Evolutionary conservation across 352 stramenopile genomes (phyloP).

Genomic region (Globisporangium mamillatum): DNA sequence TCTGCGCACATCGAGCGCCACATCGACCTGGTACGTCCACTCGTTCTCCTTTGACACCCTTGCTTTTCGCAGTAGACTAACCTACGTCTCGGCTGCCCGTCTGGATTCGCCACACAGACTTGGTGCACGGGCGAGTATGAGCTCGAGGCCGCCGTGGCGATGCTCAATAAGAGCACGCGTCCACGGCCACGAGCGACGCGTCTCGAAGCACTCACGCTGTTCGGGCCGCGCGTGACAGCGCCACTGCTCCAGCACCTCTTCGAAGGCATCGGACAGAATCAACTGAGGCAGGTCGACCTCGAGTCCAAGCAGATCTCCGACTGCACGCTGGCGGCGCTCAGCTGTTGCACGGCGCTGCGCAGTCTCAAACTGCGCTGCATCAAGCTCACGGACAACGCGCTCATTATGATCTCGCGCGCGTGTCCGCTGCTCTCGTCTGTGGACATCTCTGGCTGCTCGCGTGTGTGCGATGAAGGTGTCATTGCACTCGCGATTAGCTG

Average conservation of each 20-base stretch:
- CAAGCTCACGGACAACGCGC: conserved; percentile 58
- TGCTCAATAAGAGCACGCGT: conserved; percentile 20
- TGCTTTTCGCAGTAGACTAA: too few species aligned
- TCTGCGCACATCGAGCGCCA: conserved; percentile 49
- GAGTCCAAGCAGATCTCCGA: conserved; percentile 77
- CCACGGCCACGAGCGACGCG: conserved; percentile 22
- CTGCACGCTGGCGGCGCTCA: conserved; percentile 34
- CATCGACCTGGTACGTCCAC: conserved; percentile 52
- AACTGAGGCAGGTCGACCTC: conserved; percentile 49
- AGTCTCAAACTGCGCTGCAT: conserved; percentile 62
- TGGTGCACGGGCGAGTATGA: conserved; percentile 70
- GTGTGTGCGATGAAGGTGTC: conserved; percentile 77
- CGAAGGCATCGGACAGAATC: conserved; percentile 28
- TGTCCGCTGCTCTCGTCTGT: conserved; percentile 46
- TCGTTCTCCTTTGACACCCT: background rate
- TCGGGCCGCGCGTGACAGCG: conserved; percentile 53
- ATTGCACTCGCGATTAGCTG: conserved; percentile 60
- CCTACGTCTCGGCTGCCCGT: background rate
- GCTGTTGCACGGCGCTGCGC: conserved; percentile 31
- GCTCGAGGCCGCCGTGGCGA: conserved; percentile 39
- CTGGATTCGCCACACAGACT: conserved; percentile 29
- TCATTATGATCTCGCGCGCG: conserved; percentile 38
- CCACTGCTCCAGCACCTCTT: conserved; percentile 43
- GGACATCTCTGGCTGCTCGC: conserved; percentile 71
- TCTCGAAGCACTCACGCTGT: conserved; percentile 52